Base-by-base conservation (phyloP, 768 basidiomycete genomes). In the Glaciozyma antarctica region DNA sequence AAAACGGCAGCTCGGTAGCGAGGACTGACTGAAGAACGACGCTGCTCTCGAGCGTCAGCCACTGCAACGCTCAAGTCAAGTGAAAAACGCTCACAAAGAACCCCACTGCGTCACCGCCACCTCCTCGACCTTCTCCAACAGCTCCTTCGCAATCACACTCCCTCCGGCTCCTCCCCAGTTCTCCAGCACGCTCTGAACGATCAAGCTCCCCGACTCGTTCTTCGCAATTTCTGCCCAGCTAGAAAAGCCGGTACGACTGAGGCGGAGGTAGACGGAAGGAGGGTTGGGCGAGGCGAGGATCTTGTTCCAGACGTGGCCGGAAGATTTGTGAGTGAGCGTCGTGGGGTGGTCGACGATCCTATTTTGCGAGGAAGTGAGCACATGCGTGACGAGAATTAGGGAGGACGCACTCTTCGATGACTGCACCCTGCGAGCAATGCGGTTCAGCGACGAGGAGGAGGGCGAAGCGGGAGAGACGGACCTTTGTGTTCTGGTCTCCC, bases 151-250 rank as follows among this genome's bases (percentile, higher is more conserved):
- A n/a, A 66, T 62, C 17, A 10, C 38, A 21, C 59, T 58, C 28
- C 43, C 22, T 16, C 48, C 38, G 9, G 59, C 62, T 28, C 58
- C 62, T 12, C 0, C 41, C 69, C 69, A 70, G 34, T 64, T 62
- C 58, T 70, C 69, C n/a, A 66, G 24, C 34, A 70, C 22, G 54
- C 63, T 60, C 58, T 70, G 69, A 12, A 70, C 65, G 54, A 70
- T 41, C 12, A 70, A 34, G 1, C 41, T 38, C 24, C 69, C 69
- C 8, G 61, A 59, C 5, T 70, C 69, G 26, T 70, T 65, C 49
- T 47, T 41, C 47, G 65, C 65, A 51, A 67, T 49, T 16, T 17
- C 15, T 0, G 59, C 34, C 69, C 69, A 70, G 5, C 0, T n/a
- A 0, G 56, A 57, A 1, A 16, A 28, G 38, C 69, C 69, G 19